Evolutionary conservation across 805 yeast genomes (phyloP).

Genomic region (Ogataea chonburiensis): DNA sequence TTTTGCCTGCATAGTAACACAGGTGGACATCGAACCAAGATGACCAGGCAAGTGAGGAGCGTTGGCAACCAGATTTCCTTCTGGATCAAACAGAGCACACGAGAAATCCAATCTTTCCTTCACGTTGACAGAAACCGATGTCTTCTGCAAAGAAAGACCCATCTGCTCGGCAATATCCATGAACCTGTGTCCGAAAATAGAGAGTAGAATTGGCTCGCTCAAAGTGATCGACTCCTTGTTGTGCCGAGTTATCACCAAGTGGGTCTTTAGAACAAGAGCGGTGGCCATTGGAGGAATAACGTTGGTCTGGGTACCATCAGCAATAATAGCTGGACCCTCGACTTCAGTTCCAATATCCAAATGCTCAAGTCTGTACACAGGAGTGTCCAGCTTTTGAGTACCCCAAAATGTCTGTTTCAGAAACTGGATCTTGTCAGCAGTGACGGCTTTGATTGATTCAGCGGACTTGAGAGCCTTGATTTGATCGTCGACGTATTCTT

Average conservation of each 20-base stretch:
- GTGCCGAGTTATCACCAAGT: conserved; percentile 47
- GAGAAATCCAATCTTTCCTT: conserved; percentile 51
- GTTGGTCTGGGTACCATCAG: conserved; percentile 80
- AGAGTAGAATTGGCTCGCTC: conserved; percentile 64
- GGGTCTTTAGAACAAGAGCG: conserved; percentile 58
- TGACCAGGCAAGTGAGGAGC: conserved; percentile 91
- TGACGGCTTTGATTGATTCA: conserved; percentile 24
- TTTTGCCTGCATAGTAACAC: conserved; percentile 63
- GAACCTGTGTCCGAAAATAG: conserved; percentile 79
- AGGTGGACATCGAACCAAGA: conserved; percentile 82
- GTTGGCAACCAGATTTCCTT: conserved; percentile 78
- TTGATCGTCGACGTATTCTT: conserved; percentile 51
- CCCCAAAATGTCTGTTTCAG: conserved; percentile 57
- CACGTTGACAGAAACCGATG: conserved; percentile 44
- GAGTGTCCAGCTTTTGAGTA: conserved; percentile 47
- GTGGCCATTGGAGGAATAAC: conserved; percentile 60
- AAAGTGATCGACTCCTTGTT: conserved; percentile 30
- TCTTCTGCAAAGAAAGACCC: conserved; percentile 64
- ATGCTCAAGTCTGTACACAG: conserved; percentile 54
- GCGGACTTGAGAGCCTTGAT: conserved; percentile 35
- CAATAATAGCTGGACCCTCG: conserved; percentile 71
- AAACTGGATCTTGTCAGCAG: conserved; percentile 32
- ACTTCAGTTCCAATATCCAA: conserved; percentile 52
- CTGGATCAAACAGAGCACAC: conserved; percentile 75
- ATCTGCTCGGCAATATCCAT: conserved; percentile 91